Base-by-base conservation (phyloP, 2,329 filamentous ascomycete species). In the Fusarium oligoseptatum region DNA sequence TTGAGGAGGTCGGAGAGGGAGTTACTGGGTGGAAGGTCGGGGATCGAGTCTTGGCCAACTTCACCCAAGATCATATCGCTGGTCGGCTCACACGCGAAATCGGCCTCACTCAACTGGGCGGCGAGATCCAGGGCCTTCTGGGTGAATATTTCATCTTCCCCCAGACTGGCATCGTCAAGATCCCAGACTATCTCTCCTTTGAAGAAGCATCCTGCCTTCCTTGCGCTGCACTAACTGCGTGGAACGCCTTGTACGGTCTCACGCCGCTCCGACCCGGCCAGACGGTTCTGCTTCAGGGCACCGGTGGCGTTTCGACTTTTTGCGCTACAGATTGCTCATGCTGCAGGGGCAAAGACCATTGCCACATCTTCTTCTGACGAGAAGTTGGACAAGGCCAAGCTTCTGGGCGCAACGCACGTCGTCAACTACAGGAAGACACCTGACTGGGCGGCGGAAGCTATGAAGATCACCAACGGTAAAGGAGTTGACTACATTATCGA, bases 211-310 rank as follows among this genome's bases (percentile, higher is more conserved):
- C 67, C 6, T 70, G 65, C 32, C 39, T 77, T 17, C 71, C 73
- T 1, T 74, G 56, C 29, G 74, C 72, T 15, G 70, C 70, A 8
- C 45, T 73, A 5, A 68, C 72, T 1, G 74, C 74, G 17, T 76
- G 74, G 74, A 73, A 68, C 45, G 67, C 72, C 12, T 22, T 76
- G 41, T 63, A 73, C 32, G 64, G 66, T 4, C 37, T 64, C 3
- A 37, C 39, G 6, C 69, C 68, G 6, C 29, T 74, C 29, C 52
- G 60, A 7, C 68, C 80, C 60, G 84, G 83, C 2, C 82, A 86
- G 70, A 80, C 81, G 1, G 83, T 88, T 2, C 73, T 88, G 17
- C 78, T 87, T 10, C 86, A 88, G n/a, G 70, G 67, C 15, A 70
- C 70, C 3, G 70, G 70, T 6, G 70, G 70, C 1, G 70, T 72